Evolutionary conservation across 2,329 filamentous ascomycete genomes (phyloP), one percentile per base, ranked within the genome.

Genomic region (Penicillium sp.): DNA sequence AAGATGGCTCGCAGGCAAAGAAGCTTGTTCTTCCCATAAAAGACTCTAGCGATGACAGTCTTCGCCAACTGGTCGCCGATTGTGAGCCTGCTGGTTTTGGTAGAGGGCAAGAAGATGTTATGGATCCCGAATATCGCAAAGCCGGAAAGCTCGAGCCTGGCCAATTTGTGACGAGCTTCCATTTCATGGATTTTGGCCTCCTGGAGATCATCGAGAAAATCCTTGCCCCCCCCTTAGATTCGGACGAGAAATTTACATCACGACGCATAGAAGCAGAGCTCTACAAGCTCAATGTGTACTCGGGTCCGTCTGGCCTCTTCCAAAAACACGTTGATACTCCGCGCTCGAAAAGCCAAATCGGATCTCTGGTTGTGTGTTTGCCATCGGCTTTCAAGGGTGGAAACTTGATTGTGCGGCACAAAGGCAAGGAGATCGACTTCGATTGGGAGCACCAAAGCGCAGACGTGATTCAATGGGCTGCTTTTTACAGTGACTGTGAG

Each of bases 251-350:
- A 5, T 8, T 9, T n/a, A 9, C n/a, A 7, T 16, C 35, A 19
- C 63, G 71, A 0, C 75, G 75, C 7, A 68, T 86, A 1, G 69
- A 68, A 4, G 83, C 83, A 0, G 82, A 86, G 68, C 69, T 87
- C 2, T 85, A 85, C 66, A 85, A 85, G 59, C 68, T 86, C 19
- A 86, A 86, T 62, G 79, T 83, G 2, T 85, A 85, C 60, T 78
- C 77, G 0, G 78, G 73, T 0, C 82, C 81, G 0, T 82, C 79
- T 0, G 81, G 81, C 0, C 72, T 76, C 16, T 85, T 85, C 65
- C 77, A 78, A 23, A 66, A 77, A 0, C 81, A 85, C 53, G 77
- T 85, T 9, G 82, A 86, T 58, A 85, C 81, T 0, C 82, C 83
- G 0, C 78, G 81, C 0, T 79, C 77, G 0, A 58, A 67, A 0